Percentiles rank a stretch among this genome's conserved stretches.
phyloP scores from a whole-genome alignment of 345 rosid species.

The Citrus trifoliata region DNA sequence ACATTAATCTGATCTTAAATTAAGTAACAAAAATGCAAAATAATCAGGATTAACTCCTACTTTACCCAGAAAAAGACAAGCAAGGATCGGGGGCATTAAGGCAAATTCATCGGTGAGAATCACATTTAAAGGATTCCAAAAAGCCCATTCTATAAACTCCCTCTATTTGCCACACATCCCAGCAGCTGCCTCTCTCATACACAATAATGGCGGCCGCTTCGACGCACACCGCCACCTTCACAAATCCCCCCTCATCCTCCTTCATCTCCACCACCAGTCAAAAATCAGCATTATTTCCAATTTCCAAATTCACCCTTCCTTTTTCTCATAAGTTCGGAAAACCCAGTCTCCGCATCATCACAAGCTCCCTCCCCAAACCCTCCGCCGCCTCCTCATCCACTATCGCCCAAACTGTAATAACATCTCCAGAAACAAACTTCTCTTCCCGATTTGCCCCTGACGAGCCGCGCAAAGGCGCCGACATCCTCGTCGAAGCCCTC shows the following conservation, averaged over 20 bases:
- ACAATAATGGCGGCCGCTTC: slow-evolving; percentile 34
- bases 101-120: background rate
- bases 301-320: slow-evolving; percentile 26
- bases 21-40: too few relatives aligned
- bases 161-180: background rate
- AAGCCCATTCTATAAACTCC: fast-evolving
- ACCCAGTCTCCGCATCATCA: slow-evolving; percentile 22
- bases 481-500: slow-evolving; percentile 88
- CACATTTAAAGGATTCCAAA: background rate
- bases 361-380: slow-evolving; percentile 30
- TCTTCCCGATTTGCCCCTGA: slow-evolving; percentile 50
- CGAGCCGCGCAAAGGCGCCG: slow-evolving; percentile 91
- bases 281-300: slow-evolving; percentile 16
- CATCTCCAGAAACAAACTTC: slow-evolving; percentile 4
- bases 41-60: background rate
- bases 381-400: slow-evolving; percentile 26
- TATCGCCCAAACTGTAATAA: slow-evolving; percentile 10
- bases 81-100: background rate
- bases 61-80: background rate
- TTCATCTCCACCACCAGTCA: background rate
- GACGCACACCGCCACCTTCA: slow-evolving; percentile 19
- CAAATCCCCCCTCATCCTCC: slow-evolving; percentile 20
- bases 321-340: slow-evolving; percentile 15
- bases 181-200: background rate
- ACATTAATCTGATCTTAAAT: too few relatives aligned